Percentiles rank a stretch among this genome's conserved stretches.
Evolutionary conservation across 179 eudicot genomes (phyloP).

Genomic region (Sideroxylon spinosum): DNA sequence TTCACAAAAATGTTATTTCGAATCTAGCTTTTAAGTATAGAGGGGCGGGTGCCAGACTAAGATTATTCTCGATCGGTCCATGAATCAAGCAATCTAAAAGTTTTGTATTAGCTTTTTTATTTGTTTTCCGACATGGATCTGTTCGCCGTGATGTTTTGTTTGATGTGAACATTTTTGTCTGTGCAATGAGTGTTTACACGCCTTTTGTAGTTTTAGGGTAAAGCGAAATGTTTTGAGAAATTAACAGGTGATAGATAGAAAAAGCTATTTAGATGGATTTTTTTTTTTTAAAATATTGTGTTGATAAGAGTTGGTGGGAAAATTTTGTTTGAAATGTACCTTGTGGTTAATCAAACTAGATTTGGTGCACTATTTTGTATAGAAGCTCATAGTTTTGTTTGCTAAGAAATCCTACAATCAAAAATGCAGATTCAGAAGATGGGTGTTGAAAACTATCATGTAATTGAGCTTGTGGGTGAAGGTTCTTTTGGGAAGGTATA

Average conservation of each 20-base stretch:
- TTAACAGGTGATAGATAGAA: too few species aligned
- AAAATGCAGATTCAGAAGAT: conserved; percentile 29
- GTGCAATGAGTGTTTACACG: neutral
- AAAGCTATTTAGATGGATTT: neutral
- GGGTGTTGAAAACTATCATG: conserved; percentile 95
- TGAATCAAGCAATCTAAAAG: neutral
- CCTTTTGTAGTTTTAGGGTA: too few species aligned
- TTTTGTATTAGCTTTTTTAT: neutral
- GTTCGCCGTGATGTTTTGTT: neutral
- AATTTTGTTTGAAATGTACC: neutral
- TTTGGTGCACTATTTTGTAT: neutral
- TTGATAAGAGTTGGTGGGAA: too few species aligned
- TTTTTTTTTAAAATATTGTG: too few species aligned
- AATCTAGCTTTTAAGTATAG: neutral
- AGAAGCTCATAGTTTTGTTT: neutral
- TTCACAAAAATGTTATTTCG: neutral
- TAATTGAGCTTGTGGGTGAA: conserved; percentile 96
- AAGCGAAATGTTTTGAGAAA: neutral
- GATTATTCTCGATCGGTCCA: neutral
- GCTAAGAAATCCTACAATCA: neutral
- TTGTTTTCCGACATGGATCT: neutral
- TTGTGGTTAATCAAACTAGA: neutral
- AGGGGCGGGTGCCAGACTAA: neutral
- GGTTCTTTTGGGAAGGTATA: conserved; percentile 99
- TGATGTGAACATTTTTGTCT: neutral